Base-by-base conservation (phyloP, 2,329 filamentous ascomycete genomes). In the Orbilia ellipsospora region DNA sequence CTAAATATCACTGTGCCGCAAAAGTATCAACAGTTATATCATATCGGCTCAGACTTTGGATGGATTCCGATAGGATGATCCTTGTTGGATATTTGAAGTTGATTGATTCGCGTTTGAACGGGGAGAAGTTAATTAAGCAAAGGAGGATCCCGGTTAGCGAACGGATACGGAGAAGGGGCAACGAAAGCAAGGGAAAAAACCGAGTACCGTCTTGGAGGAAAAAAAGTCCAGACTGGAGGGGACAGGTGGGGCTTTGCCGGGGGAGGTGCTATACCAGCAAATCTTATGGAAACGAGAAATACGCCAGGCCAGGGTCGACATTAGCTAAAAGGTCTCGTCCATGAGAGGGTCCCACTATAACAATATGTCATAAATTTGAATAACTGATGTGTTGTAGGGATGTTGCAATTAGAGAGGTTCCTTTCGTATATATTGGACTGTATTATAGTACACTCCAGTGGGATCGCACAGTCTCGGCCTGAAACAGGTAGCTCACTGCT, bases 381-480 rank as follows among this genome's bases (percentile, higher is more conserved):
- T 6, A 36, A 36, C 31, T 10, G 31, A 7, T 72, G 69, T 42
- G 70, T 74, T 74, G 70, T 62, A 62, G 63, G 70, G 70, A 68
- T 62, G 70, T 74, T 74, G 69, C 54, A 74, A 74, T 59, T 59
- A 50, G 42, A 15, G 45, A n/a, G 15, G 40, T 10, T 13, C 16
- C 23, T 44, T 51, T 48, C 20, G 54, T 59, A 63, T 74, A 74
- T 74, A 74, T 68, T 68, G 31, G 31, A 54, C 45, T 36, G 23
- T 57, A 51, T 52, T 54, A 68, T 52, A 23, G 23, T 23, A 4
- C 23, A 23, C 23, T 67, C 67, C 64, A 64, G 44, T 26, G 57
- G 56, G 65, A 70, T 70, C 50, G 66, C 57, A 68, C 57, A 59
- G 57, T 44, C 62, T 56, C 44, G n/a, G 13, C n/a, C 44, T 68